Conservation (phyloP, 140 eudicot species). For the Ambrosia hybrid region DNA sequence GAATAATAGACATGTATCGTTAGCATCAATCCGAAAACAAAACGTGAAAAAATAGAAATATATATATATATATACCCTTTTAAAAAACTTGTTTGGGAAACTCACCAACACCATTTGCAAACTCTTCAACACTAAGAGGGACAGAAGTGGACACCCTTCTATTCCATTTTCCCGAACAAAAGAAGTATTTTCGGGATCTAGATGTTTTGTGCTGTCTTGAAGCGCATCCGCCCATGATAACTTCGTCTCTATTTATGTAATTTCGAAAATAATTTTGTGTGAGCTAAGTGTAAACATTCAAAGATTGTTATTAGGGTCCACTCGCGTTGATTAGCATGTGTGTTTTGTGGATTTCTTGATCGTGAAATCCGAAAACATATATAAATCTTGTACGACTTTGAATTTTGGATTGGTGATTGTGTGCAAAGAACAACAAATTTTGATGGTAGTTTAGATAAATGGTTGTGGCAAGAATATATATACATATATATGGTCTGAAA, state of each 20-base stretch:
- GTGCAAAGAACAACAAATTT: not conserved
- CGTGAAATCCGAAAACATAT: constrained; percentile 17
- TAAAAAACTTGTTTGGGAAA: constrained; percentile 21
- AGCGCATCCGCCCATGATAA: constrained; percentile 81
- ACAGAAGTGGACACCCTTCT: constrained; percentile 52
- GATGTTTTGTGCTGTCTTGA: constrained; percentile 51
- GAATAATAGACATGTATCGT: constrained; percentile 25
- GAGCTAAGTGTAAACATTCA: not conserved
- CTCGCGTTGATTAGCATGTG: not conserved
- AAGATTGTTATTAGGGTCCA: not conserved
- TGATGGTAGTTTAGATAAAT: constrained; percentile 20
- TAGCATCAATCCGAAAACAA: constrained; percentile 20
- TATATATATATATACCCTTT: constrained; percentile 36
- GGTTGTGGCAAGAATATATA: constrained; percentile 22
- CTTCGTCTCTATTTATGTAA: constrained; percentile 12
- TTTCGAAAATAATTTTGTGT: constrained; percentile 10
- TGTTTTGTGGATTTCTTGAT: constrained; percentile 19
- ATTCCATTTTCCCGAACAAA: constrained; percentile 44
- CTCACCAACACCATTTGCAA: constrained; percentile 40
- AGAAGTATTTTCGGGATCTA: constrained; percentile 46
- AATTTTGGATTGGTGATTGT: constrained; percentile 5
- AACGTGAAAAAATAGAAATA: no score
- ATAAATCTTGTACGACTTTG: no score
- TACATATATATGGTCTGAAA: constrained; percentile 35
- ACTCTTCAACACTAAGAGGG: constrained; percentile 40